phyloP scores from a whole-genome alignment of 345 rosid species.

The Bretschneidera sinensis region DNA sequence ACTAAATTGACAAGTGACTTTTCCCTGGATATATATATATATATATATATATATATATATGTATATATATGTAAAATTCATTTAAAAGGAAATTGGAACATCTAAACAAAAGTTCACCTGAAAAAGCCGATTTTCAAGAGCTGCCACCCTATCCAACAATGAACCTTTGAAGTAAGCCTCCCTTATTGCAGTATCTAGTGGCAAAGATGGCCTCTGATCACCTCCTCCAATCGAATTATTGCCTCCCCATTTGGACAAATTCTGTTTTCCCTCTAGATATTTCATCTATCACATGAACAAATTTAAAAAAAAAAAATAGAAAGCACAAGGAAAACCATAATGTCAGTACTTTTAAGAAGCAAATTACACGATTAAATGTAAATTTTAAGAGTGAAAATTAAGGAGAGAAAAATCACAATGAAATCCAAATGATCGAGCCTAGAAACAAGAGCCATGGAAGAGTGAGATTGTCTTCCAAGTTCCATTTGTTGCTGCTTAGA shows the following conservation, averaged over 20 bases:
- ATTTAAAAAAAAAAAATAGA: no score
- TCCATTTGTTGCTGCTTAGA: conserved; percentile 35
- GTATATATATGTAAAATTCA: no score
- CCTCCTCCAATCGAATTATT: conserved; percentile 3
- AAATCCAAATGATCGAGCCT: conserved; percentile 77
- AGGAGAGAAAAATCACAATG: conserved; percentile 33
- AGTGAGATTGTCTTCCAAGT: conserved; percentile 31
- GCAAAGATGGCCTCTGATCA: conserved; percentile 28
- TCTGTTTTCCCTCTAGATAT: conserved; percentile 51
- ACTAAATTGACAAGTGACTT: no score
- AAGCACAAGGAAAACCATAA: not conserved
- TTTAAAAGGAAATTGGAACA: not conserved
- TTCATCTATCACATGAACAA: no score
- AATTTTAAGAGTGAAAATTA: not conserved
- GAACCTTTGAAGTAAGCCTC: conserved; percentile 80
- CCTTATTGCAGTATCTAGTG: conserved; percentile 46
- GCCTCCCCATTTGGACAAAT: conserved; percentile 35
- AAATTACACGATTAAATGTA: no score
- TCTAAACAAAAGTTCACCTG: conserved; percentile 34
- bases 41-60: no score
- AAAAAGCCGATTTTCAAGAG: conserved; percentile 62
- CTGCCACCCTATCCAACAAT: conserved; percentile 55
- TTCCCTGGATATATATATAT: no score
- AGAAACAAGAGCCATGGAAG: conserved; percentile 46
- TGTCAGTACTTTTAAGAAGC: not conserved